Conservation (phyloP, 2,329 filamentous ascomycete genomes). For the Mollisiaceae sp. region DNA sequence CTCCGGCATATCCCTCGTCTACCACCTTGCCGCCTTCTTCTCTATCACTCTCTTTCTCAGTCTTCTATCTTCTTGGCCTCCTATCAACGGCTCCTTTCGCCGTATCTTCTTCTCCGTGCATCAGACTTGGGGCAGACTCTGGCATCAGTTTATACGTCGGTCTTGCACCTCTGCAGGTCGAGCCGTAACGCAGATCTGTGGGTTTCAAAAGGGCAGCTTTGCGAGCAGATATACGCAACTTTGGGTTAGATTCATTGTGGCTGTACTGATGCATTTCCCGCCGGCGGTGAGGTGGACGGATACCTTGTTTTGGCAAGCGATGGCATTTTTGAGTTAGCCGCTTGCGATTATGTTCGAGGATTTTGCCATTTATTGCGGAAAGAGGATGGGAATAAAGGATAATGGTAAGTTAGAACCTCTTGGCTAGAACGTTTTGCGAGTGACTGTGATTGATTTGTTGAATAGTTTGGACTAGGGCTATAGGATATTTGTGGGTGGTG, state of each 20-base stretch:
- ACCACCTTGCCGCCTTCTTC: not conserved
- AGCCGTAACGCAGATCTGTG: not conserved
- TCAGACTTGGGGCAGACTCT: constrained; percentile 4
- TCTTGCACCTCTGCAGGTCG: constrained; percentile 8
- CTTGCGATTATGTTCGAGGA: constrained; percentile 1
- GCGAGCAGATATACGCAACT: no score
- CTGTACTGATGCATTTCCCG: constrained; percentile 1
- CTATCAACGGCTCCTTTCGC: constrained; percentile 5
- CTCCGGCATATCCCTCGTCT: not conserved
- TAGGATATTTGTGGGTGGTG: constrained; percentile 1
- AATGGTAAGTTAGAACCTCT: constrained; percentile 3
- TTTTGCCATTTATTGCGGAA: not conserved
- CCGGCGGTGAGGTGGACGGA: not conserved
- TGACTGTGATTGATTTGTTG: not conserved
- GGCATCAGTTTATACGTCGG: constrained; percentile 8
- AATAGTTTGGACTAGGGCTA: not conserved
- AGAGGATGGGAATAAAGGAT: not conserved
- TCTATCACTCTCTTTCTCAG: not conserved
- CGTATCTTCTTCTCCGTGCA: not conserved
- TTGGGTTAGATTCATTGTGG: not conserved
- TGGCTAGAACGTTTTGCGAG: not conserved
- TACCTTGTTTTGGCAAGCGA: not conserved
- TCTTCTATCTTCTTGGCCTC: not conserved
- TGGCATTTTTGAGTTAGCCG: constrained; percentile 8
- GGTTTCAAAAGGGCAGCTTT: not conserved